These are phyloP conservation scores for Colletotrichum sp. DNA, from an alignment of 2,329 filamentous ascomycete species.

Conservation along the genomic window DNA sequence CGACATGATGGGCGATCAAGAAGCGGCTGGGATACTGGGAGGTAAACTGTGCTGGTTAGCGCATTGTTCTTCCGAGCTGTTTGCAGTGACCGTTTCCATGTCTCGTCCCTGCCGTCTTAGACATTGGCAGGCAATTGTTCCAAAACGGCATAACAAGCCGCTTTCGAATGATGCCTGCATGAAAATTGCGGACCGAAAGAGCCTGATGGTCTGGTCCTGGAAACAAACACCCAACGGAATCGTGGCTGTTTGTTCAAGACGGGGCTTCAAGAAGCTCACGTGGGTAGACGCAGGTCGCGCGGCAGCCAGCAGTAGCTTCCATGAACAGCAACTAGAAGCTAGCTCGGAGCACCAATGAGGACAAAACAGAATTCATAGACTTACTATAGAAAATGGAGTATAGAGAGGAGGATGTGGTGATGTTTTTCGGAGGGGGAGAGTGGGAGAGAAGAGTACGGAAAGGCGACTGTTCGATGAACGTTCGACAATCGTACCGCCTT, in stretches of 20 bases:
- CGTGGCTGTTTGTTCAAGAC: background rate
- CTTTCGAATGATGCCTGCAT: background rate
- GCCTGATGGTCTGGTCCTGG: background rate
- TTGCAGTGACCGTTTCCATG: background rate
- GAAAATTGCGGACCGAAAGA: background rate
- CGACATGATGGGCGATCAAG: constrained; percentile 43
- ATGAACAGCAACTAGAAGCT: background rate
- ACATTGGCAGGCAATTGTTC: background rate
- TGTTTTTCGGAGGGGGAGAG: constrained; percentile 17
- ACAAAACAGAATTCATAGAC: background rate
- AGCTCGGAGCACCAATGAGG: background rate
- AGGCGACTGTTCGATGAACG: constrained; percentile 8
- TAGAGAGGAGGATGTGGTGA: background rate
- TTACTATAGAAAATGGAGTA: background rate
- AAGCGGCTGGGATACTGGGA: constrained; percentile 1
- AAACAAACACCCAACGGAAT: background rate
- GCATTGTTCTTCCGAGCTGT: background rate
- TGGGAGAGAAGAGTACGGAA: constrained; percentile 7
- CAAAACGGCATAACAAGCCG: background rate
- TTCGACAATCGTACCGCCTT: constrained; percentile 25
- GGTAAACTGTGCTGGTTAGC: background rate
- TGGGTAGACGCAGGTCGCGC: constrained; percentile 3
- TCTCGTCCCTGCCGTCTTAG: background rate
- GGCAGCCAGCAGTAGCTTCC: background rate
- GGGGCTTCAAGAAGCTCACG: background rate